Evolutionary conservation across 306 rosid genomes (phyloP).

Genomic region (Casuarina equisetifolia): DNA sequence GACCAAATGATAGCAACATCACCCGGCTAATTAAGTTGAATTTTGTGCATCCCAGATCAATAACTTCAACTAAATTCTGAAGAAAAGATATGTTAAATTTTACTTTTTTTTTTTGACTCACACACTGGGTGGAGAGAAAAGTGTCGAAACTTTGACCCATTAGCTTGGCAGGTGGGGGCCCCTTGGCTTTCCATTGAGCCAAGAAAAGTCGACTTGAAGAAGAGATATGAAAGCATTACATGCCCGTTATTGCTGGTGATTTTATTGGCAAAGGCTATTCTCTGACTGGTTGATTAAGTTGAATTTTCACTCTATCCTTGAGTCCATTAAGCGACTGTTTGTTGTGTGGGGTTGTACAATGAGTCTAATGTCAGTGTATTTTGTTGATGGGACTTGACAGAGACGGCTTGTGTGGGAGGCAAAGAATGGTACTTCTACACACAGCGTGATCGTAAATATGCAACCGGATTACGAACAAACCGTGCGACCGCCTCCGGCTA

Average conservation of each 20-base stretch:
- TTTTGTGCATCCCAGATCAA: not conserved
- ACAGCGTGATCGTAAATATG: constrained; percentile 78
- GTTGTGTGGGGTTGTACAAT: not conserved
- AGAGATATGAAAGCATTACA: no score
- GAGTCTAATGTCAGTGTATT: not conserved
- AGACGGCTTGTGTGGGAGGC: constrained; percentile 84
- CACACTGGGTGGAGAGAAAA: no score
- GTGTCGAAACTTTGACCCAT: no score
- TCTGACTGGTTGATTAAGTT: not conserved
- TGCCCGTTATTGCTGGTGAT: no score
- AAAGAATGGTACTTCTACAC: constrained; percentile 92
- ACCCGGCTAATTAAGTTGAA: not conserved
- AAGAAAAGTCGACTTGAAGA: no score
- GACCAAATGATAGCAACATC: not conserved
- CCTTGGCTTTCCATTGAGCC: no score
- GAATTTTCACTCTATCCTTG: not conserved
- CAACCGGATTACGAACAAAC: constrained; percentile 81
- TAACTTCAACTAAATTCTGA: no score
- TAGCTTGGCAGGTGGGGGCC: no score
- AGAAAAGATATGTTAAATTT: no score
- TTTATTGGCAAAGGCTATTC: no score
- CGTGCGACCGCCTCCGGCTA: constrained; percentile 92
- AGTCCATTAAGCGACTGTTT: not conserved
- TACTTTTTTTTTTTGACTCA: no score
- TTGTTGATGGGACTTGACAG: constrained; percentile 29